These are phyloP conservation scores for Triticum timopheevii DNA, from an alignment of 176 grass and related monocot genomes.

Conservation along the genomic window DNA sequence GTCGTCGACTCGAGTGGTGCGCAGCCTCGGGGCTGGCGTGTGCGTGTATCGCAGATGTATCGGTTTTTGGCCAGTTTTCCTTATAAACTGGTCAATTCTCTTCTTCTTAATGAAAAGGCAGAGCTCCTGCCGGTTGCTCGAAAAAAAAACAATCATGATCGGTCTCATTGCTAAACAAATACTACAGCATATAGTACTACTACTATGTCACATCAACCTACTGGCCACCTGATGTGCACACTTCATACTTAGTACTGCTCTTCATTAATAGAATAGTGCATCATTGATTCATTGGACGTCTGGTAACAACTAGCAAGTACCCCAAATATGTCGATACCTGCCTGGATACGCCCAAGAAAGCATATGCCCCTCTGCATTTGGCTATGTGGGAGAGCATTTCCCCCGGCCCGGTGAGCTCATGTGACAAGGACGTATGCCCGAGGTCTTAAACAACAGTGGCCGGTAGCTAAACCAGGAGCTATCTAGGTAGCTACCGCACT, in stretches of 20 bases:
- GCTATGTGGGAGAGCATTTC: not conserved
- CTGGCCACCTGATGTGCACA: not conserved
- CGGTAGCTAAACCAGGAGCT: not conserved
- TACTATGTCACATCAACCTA: not conserved
- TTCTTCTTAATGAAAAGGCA: no score
- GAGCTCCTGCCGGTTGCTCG: no score
- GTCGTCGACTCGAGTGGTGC: no score
- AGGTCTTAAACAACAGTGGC: not conserved
- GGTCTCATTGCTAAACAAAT: not conserved
- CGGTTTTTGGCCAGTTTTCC: no score
- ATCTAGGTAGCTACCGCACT: no score
- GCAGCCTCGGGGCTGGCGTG: no score
- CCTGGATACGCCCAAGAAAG: constrained; percentile 17
- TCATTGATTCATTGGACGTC: not conserved
- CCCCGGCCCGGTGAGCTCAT: not conserved
- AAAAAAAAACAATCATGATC: not conserved
- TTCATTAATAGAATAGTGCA: not conserved
- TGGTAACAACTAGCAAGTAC: not conserved
- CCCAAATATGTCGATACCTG: not conserved
- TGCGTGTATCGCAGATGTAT: no score
- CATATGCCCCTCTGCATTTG: not conserved
- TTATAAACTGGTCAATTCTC: no score
- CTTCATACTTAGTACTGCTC: not conserved
- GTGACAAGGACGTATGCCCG: not conserved
- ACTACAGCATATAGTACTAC: not conserved